phyloP scores from a whole-genome alignment of 495 filamentous ascomycete genomes.

The Neurospora sp. region DNA sequence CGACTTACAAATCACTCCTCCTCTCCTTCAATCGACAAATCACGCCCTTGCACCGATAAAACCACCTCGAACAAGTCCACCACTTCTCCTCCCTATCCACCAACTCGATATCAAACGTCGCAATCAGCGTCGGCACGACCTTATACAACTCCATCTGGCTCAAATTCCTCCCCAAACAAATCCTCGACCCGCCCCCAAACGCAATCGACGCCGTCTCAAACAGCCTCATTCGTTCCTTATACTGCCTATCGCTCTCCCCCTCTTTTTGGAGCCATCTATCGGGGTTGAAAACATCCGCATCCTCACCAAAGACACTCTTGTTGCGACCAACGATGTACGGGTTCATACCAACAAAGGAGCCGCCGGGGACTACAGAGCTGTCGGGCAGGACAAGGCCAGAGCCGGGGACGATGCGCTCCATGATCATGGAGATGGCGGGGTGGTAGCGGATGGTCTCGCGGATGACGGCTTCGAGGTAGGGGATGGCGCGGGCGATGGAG shows the following conservation, averaged over 20 bases:
- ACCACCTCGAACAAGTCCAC: conserved; percentile 15
- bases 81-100: conserved; percentile 10
- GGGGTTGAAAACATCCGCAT: conserved; percentile 40
- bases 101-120: conserved; percentile 35
- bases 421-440: conserved; percentile 41
- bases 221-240: conserved; percentile 8
- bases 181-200: conserved; percentile 53
- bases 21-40: conserved; percentile 6
- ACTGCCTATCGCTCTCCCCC: conserved; percentile 16
- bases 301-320: conserved; percentile 37
- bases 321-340: conserved; percentile 28
- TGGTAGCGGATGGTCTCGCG: conserved; percentile 50
- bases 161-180: conserved; percentile 57
- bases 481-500: conserved; percentile 22
- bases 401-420: conserved; percentile 49
- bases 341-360: conserved; percentile 25
- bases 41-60: conserved; percentile 11
- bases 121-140: conserved; percentile 49
- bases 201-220: conserved; percentile 22
- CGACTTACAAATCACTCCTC: not conserved
- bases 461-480: conserved; percentile 50
- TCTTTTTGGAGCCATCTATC: conserved; percentile 34
- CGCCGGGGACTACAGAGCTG: conserved; percentile 42
- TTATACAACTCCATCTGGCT: conserved; percentile 56
- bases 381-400: conserved; percentile 33